A percentile compares a stretch with the other conserved stretches of the same genome.
Conservation (phyloP, 805 yeast species). For the Yamadazyma takamatsuzukensis region DNA sequence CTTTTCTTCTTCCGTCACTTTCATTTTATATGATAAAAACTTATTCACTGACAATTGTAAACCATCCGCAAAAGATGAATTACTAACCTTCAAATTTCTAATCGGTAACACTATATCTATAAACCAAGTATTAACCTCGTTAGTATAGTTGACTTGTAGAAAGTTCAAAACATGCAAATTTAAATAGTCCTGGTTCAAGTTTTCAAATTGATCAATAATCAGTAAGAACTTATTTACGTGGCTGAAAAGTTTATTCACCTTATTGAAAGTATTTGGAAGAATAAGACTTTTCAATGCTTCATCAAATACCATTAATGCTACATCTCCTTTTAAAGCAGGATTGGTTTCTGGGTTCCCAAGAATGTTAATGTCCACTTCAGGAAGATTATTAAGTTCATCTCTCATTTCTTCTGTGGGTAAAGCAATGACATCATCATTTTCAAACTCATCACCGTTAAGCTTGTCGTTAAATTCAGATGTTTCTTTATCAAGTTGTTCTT, state of each 20-base stretch:
- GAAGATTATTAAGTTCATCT: slow-evolving; percentile 65
- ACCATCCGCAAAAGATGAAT: slow-evolving; percentile 48
- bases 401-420: slow-evolving; percentile 56
- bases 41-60: slow-evolving; percentile 71
- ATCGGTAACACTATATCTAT: slow-evolving; percentile 66
- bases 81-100: slow-evolving; percentile 43
- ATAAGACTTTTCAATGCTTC: slow-evolving; percentile 26
- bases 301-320: slow-evolving; percentile 40
- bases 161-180: slow-evolving; percentile 59
- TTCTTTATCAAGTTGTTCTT: slow-evolving; percentile 39
- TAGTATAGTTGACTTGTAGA: slow-evolving; percentile 40
- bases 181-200: slow-evolving; percentile 65
- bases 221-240: slow-evolving; percentile 42
- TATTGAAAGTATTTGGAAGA: slow-evolving; percentile 14
- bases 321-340: slow-evolving; percentile 61
- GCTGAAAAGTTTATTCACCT: slow-evolving; percentile 31
- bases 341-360: slow-evolving; percentile 81
- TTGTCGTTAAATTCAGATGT: slow-evolving; percentile 36
- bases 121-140: slow-evolving; percentile 38
- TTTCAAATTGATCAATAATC: slow-evolving; percentile 66
- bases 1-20: slow-evolving; percentile 27
- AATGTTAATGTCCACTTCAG: slow-evolving; percentile 83
- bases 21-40: slow-evolving; percentile 57
- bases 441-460: slow-evolving; percentile 26
- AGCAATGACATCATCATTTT: slow-evolving; percentile 37